Percentiles rank a stretch among this genome's conserved stretches.
Conservation (phyloP, 768 basidiomycete genomes). For the Termitomyces sp. region DNA sequence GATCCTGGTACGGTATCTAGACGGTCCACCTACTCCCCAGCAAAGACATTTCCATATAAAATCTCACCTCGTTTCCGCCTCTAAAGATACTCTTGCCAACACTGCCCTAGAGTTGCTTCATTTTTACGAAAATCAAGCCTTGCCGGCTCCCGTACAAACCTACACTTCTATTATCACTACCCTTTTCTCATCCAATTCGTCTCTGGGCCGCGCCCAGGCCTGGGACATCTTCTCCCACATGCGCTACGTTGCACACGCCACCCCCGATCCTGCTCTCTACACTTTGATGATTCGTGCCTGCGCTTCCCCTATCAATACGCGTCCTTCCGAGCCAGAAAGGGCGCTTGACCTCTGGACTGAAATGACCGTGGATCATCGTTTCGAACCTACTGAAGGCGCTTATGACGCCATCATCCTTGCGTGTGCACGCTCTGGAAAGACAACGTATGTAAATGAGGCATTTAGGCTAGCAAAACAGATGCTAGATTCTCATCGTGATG, state of each 20-base stretch:
- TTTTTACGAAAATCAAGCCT: constrained; percentile 57
- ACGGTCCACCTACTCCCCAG: constrained; percentile 39
- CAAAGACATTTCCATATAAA: constrained; percentile 75
- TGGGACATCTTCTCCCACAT: constrained; percentile 96
- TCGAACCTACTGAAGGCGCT: constrained; percentile 59
- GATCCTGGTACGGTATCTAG: constrained; percentile 35
- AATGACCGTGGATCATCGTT: constrained; percentile 70
- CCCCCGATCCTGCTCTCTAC: constrained; percentile 69
- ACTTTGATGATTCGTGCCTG: constrained; percentile 87
- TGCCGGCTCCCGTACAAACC: constrained; percentile 64
- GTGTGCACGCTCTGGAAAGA: constrained; percentile 62
- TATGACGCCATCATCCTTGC: constrained; percentile 84
- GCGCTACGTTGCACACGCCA: constrained; percentile 90
- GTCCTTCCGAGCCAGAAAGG: constrained; percentile 76
- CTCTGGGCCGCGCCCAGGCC: constrained; percentile 65
- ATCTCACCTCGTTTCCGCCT: constrained; percentile 50
- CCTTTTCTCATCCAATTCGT: constrained; percentile 46
- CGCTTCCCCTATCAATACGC: constrained; percentile 42
- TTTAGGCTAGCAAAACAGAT: constrained; percentile 85
- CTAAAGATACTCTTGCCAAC: constrained; percentile 46
- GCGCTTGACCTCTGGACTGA: constrained; percentile 92
- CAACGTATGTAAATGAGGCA: constrained; percentile 70
- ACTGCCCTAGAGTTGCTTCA: constrained; percentile 67
- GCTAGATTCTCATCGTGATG: constrained; percentile 73
- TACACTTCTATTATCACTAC: constrained; percentile 67